These are phyloP conservation scores for Lipomyces mesembrius DNA, from an alignment of 805 yeast species.

Conservation along the genomic window DNA sequence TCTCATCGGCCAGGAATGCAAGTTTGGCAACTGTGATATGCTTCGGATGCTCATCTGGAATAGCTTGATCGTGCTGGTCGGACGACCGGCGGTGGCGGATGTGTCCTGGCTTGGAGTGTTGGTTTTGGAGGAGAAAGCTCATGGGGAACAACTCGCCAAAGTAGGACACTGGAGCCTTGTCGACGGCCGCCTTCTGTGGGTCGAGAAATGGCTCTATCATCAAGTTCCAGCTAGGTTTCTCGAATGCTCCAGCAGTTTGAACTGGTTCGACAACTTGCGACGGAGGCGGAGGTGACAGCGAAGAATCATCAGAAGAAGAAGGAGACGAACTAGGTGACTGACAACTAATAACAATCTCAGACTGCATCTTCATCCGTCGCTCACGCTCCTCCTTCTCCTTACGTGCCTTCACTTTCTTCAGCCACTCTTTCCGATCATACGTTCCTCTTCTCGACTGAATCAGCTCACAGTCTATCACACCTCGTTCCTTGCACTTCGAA, in stretches of 20 bases:
- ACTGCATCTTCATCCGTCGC: too few relatives aligned
- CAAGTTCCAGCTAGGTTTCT: too few relatives aligned
- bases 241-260: background rate
- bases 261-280: too few relatives aligned
- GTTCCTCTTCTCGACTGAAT: slow-evolving; percentile 27
- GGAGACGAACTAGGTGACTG: too few relatives aligned
- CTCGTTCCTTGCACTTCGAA: slow-evolving; percentile 23
- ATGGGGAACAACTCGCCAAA: slow-evolving; percentile 26
- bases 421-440: slow-evolving; percentile 30
- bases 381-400: background rate
- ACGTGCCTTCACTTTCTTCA: slow-evolving; percentile 13
- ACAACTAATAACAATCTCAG: too few relatives aligned
- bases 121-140: slow-evolving; percentile 15
- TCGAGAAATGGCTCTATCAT: too few relatives aligned
- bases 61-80: too few relatives aligned
- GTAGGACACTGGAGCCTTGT: slow-evolving; percentile 8
- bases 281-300: too few relatives aligned
- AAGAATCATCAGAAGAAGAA: too few relatives aligned
- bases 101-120: background rate
- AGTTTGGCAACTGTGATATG: slow-evolving; percentile 11
- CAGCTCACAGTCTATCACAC: slow-evolving; percentile 19
- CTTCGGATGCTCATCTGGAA: slow-evolving; percentile 3
- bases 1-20: slow-evolving; percentile 9
- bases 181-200: too few relatives aligned
- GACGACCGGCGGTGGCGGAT: too few relatives aligned